phyloP scores from a whole-genome alignment of 345 rosid genomes.

The Geranium rotundifolium region DNA sequence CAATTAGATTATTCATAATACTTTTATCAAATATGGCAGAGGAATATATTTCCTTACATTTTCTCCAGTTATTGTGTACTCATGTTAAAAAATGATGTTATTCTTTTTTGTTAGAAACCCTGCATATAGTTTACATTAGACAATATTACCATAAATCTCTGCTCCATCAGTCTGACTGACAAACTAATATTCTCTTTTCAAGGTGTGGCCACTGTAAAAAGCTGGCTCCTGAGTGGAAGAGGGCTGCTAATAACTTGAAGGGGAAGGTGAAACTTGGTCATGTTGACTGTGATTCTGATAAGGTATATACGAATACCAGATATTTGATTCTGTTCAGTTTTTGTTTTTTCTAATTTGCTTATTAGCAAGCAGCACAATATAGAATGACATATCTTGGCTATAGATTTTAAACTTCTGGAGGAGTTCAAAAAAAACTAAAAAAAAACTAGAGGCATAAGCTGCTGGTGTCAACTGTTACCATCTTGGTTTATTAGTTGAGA shows the following conservation, averaged over 20 bases:
- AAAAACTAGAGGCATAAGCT: too few species aligned
- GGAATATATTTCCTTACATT: too few species aligned
- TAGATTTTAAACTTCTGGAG: neutral
- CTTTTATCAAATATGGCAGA: too few species aligned
- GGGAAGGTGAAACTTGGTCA: slow-evolving; percentile 96
- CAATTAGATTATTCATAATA: too few species aligned
- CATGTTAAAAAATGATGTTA: too few species aligned
- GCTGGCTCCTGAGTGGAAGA: slow-evolving; percentile 97
- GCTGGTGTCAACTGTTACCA: too few species aligned
- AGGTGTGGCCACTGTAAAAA: slow-evolving; percentile 98
- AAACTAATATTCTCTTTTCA: slow-evolving; percentile 3
- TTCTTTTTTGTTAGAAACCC: too few species aligned
- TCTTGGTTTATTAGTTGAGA: too few species aligned
- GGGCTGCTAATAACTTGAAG: slow-evolving; percentile 73
- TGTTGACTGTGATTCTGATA: slow-evolving; percentile 78
- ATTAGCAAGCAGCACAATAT: too few species aligned
- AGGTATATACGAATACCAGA: slow-evolving; percentile 32
- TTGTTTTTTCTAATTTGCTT: too few species aligned
- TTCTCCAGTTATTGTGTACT: too few species aligned
- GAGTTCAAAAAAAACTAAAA: too few species aligned
- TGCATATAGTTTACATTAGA: neutral
- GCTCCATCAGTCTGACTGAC: neutral
- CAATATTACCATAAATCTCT: neutral
- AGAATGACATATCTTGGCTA: neutral
- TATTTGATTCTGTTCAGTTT: neutral